Conservation (phyloP, 1,284 basidiomycete species). For the Cryptococcus jaspeensis region DNA sequence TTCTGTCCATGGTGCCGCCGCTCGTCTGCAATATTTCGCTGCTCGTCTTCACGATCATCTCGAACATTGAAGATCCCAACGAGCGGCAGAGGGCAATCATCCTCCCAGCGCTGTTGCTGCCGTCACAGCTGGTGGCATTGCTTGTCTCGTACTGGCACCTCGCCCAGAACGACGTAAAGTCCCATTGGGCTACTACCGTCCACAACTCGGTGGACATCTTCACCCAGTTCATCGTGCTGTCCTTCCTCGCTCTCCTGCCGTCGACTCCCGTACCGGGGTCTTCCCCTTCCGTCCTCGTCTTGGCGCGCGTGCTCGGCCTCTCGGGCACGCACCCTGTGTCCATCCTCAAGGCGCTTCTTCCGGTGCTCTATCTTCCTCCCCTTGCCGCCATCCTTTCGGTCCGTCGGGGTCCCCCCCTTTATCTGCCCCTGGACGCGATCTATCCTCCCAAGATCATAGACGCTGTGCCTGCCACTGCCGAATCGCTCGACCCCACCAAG, state of each 20-base stretch:
- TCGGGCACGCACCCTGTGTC: slow-evolving; percentile 18
- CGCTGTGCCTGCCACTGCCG: slow-evolving; percentile 28
- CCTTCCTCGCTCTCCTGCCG: slow-evolving; percentile 45
- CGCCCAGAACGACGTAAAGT: slow-evolving; percentile 54
- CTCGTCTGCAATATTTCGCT: slow-evolving; percentile 31
- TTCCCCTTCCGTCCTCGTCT: slow-evolving; percentile 22
- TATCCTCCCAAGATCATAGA: slow-evolving; percentile 66
- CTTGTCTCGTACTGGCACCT: slow-evolving; percentile 60
- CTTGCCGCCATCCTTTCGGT: slow-evolving; percentile 59
- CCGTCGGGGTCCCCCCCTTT: slow-evolving; percentile 68
- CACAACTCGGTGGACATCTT: slow-evolving; percentile 65
- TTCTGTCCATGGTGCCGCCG: slow-evolving; percentile 37
- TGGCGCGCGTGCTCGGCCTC: slow-evolving; percentile 13
- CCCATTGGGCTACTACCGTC: slow-evolving; percentile 64
- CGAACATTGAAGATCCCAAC: slow-evolving; percentile 3
- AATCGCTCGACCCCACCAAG: slow-evolving; percentile 31
- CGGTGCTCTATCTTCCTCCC: slow-evolving; percentile 54
- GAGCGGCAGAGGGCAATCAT: slow-evolving; percentile 9
- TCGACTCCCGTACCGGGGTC: slow-evolving; percentile 19
- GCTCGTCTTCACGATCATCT: slow-evolving; percentile 35
- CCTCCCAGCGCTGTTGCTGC: slow-evolving; percentile 55
- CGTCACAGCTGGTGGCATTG: slow-evolving; percentile 64
- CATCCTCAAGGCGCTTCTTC: slow-evolving; percentile 27
- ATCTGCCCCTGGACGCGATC: slow-evolving; percentile 67
- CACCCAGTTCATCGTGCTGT: slow-evolving; percentile 56